Conservation (phyloP, 345 rosid species). For the Hypericum androsaemum region DNA sequence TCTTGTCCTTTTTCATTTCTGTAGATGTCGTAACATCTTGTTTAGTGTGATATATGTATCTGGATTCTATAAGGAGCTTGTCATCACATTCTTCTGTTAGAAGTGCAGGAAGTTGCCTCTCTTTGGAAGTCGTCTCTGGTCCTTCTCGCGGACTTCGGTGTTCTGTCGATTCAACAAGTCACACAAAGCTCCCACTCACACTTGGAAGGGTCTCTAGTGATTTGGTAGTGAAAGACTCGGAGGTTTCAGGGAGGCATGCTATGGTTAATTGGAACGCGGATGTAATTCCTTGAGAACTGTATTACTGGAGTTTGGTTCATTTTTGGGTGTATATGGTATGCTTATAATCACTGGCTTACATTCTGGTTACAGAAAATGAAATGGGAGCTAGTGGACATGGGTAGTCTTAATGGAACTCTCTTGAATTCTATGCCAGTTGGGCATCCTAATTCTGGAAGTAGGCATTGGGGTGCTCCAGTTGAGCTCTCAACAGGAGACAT, state of each 20-base stretch:
- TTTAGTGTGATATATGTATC: constrained; percentile 14
- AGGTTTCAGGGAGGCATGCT: constrained; percentile 98
- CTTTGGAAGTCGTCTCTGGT: constrained; percentile 81
- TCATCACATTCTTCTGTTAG: constrained; percentile 50
- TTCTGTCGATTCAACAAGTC: constrained; percentile 49
- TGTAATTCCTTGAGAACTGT: constrained; percentile 32
- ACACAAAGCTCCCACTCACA: constrained; percentile 64
- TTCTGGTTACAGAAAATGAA: constrained; percentile 57
- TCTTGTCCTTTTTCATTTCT: constrained; percentile 21
- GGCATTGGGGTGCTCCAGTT: constrained; percentile 67
- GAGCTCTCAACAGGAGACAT: constrained; percentile 77
- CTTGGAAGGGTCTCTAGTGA: constrained; percentile 87
- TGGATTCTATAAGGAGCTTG: constrained; percentile 30
- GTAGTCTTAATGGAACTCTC: constrained; percentile 95
- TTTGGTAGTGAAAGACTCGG: constrained; percentile 64
- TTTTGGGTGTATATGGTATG: constrained; percentile 9
- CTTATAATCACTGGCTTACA: constrained; percentile 9
- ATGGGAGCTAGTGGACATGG: constrained; percentile 97
- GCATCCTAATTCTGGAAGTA: constrained; percentile 57
- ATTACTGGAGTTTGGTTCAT: constrained; percentile 9
- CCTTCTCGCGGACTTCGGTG: constrained; percentile 59
- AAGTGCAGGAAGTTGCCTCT: constrained; percentile 93
- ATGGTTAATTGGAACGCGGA: constrained; percentile 78
- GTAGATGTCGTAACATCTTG: constrained; percentile 13
- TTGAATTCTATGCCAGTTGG: constrained; percentile 59